Percentiles rank a stretch among this genome's conserved stretches.
Conservation (phyloP, 768 basidiomycete species). For the Mycena belliarum region DNA sequence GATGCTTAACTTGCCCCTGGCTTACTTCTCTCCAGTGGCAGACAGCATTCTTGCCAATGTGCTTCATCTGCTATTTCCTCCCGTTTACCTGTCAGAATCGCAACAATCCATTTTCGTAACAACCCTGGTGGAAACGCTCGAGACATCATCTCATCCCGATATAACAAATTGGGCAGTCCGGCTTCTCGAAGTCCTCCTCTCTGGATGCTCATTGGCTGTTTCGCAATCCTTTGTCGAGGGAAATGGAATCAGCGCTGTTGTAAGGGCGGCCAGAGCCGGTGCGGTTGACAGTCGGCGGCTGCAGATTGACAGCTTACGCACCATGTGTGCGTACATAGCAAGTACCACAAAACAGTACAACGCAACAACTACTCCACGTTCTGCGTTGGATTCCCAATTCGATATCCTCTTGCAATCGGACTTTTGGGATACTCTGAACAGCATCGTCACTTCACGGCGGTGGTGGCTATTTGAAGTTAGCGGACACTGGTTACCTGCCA, state of each 20-base stretch:
- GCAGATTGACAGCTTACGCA: constrained; percentile 41
- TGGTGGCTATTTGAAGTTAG: constrained; percentile 43
- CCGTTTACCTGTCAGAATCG: constrained; percentile 22
- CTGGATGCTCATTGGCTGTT: constrained; percentile 27
- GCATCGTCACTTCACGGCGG: constrained; percentile 29
- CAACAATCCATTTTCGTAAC: constrained; percentile 33
- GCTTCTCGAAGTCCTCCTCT: constrained; percentile 34
- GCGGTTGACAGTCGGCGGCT: constrained; percentile 38
- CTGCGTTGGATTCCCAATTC: constrained; percentile 21
- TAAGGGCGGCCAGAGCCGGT: constrained; percentile 35
- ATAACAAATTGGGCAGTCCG: constrained; percentile 37
- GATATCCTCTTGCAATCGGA: constrained; percentile 38
- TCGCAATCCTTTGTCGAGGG: constrained; percentile 33
- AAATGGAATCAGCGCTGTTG: constrained; percentile 36
- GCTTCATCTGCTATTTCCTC: constrained; percentile 39
- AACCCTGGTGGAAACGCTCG: constrained; percentile 31
- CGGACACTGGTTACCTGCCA: constrained; percentile 37
- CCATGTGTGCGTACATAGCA: constrained; percentile 36
- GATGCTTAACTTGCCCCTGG: neutral
- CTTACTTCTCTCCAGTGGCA: constrained; percentile 19
- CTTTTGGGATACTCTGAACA: constrained; percentile 38
- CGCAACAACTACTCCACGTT: neutral
- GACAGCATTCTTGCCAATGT: constrained; percentile 37
- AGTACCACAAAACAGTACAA: constrained; percentile 27
- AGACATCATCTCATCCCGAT: constrained; percentile 31